These are phyloP conservation scores for Candida glaebosa DNA, from an alignment of 805 yeast species.

Conservation along the genomic window DNA sequence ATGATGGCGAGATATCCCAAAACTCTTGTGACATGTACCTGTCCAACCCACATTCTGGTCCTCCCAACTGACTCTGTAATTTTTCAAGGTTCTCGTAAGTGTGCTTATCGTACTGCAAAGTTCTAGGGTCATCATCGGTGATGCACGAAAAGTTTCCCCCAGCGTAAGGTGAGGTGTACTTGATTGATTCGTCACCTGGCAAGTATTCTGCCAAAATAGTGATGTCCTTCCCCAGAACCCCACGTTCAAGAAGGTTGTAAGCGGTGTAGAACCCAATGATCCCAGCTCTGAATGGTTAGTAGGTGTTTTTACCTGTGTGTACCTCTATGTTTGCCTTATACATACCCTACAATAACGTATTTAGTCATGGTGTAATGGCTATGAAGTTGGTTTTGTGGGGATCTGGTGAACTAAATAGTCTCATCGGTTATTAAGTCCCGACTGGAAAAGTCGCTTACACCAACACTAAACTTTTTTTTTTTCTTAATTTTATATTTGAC, in stretches of 20 bases:
- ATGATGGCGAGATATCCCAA: conserved; percentile 51
- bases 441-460: too few relatives aligned
- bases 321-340: conserved; percentile 5
- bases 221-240: conserved; percentile 40
- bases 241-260: conserved; percentile 42
- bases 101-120: conserved; percentile 48
- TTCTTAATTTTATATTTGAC: too few relatives aligned
- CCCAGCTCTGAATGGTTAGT: conserved; percentile 53
- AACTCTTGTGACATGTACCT: conserved; percentile 53
- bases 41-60: conserved; percentile 51
- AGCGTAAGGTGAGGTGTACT: conserved; percentile 82
- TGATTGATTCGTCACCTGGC: conserved; percentile 76
- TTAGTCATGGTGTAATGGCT: conserved; percentile 12
- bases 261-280: conserved; percentile 66
- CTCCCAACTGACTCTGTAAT: conserved; percentile 49
- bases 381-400: not conserved
- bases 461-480: not conserved
- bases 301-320: conserved; percentile 7
- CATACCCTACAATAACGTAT: conserved; percentile 30
- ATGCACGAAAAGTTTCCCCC: conserved; percentile 43
- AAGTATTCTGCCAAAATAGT: conserved; percentile 60
- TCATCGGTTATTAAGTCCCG: too few relatives aligned
- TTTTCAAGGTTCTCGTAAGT: conserved; percentile 49
- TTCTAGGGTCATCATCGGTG: conserved; percentile 49
- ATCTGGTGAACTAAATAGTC: not conserved